phyloP scores from a whole-genome alignment of 768 basidiomycete species.

The Amanita polypyramis region DNA sequence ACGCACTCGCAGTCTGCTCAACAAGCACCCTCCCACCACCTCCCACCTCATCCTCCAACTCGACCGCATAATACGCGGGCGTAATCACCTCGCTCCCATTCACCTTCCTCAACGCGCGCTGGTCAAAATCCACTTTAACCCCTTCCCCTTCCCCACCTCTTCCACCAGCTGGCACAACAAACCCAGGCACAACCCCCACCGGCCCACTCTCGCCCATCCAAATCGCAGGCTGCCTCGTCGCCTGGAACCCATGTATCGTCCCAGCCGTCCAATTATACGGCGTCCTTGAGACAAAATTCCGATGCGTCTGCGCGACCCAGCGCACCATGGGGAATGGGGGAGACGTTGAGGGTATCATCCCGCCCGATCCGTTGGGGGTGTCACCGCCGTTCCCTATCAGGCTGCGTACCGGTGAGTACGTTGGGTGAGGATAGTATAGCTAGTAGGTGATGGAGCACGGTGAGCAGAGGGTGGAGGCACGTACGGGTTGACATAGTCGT shows the following conservation, averaged over 20 bases:
- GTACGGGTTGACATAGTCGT: constrained; percentile 9
- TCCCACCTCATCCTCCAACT: constrained; percentile 33
- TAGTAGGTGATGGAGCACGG: background rate
- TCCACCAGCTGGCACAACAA: constrained; percentile 15
- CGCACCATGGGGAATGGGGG: constrained; percentile 83
- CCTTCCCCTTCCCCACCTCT: constrained; percentile 1
- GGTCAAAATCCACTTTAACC: constrained; percentile 46
- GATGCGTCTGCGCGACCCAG: constrained; percentile 74
- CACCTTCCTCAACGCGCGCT: constrained; percentile 44
- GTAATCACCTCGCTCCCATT: constrained; percentile 42
- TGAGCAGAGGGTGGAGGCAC: background rate
- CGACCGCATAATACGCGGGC: constrained; percentile 47
- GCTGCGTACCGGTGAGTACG: constrained; percentile 10
- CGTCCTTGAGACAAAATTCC: constrained; percentile 65
- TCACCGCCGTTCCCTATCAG: constrained; percentile 69
- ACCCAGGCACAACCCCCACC: constrained; percentile 50
- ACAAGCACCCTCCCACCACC: constrained; percentile 40
- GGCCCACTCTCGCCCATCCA: constrained; percentile 82
- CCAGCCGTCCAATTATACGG: constrained; percentile 55
- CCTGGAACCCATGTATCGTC: constrained; percentile 64
- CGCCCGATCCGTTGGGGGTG: constrained; percentile 60
- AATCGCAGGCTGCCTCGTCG: constrained; percentile 76
- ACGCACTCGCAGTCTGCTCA: constrained; percentile 56
- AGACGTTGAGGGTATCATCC: constrained; percentile 67
- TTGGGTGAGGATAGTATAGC: background rate